Percentiles rank a stretch among this genome's conserved stretches.
Conservation (phyloP, 2,329 filamentous ascomycete genomes). For the Aspergillus cejpii region DNA sequence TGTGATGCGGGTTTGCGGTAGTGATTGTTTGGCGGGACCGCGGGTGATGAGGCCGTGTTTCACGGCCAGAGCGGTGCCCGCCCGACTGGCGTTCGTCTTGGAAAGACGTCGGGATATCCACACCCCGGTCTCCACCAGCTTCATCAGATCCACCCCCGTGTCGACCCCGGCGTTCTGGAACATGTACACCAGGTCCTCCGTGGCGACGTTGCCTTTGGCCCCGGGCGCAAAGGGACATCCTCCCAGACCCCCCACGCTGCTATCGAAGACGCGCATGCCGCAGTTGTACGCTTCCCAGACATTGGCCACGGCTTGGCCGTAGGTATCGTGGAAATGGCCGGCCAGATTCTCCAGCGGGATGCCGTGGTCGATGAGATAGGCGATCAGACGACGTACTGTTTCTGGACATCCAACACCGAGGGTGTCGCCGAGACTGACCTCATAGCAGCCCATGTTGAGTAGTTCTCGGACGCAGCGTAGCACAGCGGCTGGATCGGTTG, state of each 20-base stretch:
- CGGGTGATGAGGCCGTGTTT: conserved; percentile 1
- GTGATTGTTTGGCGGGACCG: background rate
- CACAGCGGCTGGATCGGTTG: conserved; percentile 45
- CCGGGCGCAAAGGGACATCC: conserved; percentile 82
- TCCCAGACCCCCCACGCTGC: conserved; percentile 70
- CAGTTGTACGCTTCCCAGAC: conserved; percentile 69
- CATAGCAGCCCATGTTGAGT: conserved; percentile 80
- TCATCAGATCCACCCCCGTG: conserved; percentile 61
- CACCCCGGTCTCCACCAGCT: conserved; percentile 59
- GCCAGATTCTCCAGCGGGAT: conserved; percentile 65
- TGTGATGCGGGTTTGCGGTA: too few species aligned
- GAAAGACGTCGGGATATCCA: conserved; percentile 58
- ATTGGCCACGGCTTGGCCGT: conserved; percentile 78
- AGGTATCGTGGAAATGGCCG: conserved; percentile 85
- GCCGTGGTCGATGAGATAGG: conserved; percentile 39
- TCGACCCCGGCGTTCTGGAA: conserved; percentile 55
- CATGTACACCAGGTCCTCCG: conserved; percentile 76
- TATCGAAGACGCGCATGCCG: conserved; percentile 72
- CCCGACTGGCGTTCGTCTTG: conserved; percentile 20
- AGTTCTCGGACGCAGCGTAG: conserved; percentile 52
- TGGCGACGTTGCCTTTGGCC: conserved; percentile 78
- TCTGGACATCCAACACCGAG: conserved; percentile 72
- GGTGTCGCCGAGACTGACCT: conserved; percentile 84
- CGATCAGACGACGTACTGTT: conserved; percentile 28
- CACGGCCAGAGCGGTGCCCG: conserved; percentile 16